Base-by-base conservation (phyloP, 2,329 filamentous ascomycete species). In the Tricladium varicosporioides region DNA sequence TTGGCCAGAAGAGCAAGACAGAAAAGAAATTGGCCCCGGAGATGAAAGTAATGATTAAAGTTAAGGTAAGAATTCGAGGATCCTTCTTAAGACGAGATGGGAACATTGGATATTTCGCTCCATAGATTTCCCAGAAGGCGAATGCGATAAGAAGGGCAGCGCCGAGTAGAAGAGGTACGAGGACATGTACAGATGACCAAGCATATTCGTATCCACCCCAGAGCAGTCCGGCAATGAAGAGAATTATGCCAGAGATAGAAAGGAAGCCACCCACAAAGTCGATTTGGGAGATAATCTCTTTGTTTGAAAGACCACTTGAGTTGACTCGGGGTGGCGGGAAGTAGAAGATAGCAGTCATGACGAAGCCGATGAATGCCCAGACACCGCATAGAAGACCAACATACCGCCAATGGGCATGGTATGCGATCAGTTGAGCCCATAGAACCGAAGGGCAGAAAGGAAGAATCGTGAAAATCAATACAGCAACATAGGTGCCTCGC, bases 381-480 rank as follows among this genome's bases (percentile, higher is more conserved):
- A 79, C 65, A 2, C 74, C 78, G 16, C 80, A 78, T 13, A 85
- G 69, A 10, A 81, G 67, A 8, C 81, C 81, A 27, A 82, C 74
- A 60, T 77, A 84, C 57, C 83, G 73, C 81, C 82, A 85, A 47
- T 64, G 70, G 15, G 71, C 69, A 56, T 78, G 66, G n/a, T 69
- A 69, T 14, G 78, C 73, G 56, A 80, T 79, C 31, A 85, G 73
- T 64, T 86, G 83, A 48, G 75, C 81, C 73, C 80, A 87, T 2
- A 87, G 71, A 0, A 84, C 81, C 0, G 81, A 81, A 1, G 84
- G 82, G 54, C 79, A 82, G 65, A 85, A 86, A 0, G 83, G 83
- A 1, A 85, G 54, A 56, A 86, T 85, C 22, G 80, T 83, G 65
- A 85, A 79, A 27, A 85, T 77, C 10, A 87, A 70, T 1, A 79